These are phyloP conservation scores for Phytopythium kandeliae DNA, from an alignment of 352 stramenopile species.

Conservation along the genomic window DNA sequence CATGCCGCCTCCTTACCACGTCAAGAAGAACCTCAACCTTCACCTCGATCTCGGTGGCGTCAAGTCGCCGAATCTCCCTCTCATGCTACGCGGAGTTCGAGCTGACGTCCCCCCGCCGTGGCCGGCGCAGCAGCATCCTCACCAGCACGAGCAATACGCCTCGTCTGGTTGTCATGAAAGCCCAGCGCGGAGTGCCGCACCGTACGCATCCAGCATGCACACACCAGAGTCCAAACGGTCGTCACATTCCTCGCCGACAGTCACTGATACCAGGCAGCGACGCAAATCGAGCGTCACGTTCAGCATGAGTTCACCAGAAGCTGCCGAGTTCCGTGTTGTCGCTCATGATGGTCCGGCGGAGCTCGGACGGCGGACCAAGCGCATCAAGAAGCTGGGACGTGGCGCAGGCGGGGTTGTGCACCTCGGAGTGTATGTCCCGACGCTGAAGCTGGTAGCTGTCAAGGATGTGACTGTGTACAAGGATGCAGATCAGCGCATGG, in stretches of 20 bases:
- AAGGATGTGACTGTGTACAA: slow-evolving; percentile 86
- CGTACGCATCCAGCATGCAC: slow-evolving; percentile 6
- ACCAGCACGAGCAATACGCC: not conserved
- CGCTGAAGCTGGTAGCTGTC: slow-evolving; percentile 79
- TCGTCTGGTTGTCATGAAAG: no score
- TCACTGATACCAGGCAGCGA: slow-evolving; percentile 9
- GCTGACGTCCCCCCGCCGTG: not conserved
- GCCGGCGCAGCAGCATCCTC: not conserved
- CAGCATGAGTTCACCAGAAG: slow-evolving; percentile 54
- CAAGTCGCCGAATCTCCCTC: slow-evolving; percentile 22
- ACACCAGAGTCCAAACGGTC: slow-evolving; percentile 1
- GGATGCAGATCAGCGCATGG: slow-evolving; percentile 70
- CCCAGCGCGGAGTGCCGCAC: not conserved
- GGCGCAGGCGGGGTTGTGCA: slow-evolving; percentile 83
- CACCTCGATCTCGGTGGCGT: slow-evolving; percentile 42
- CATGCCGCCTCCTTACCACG: slow-evolving; percentile 10
- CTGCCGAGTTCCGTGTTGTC: slow-evolving; percentile 70
- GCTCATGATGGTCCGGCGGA: slow-evolving; percentile 62
- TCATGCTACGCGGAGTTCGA: slow-evolving; percentile 24
- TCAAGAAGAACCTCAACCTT: slow-evolving; percentile 50
- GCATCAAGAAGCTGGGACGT: slow-evolving; percentile 66
- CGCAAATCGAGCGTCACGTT: slow-evolving; percentile 53
- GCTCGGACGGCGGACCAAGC: slow-evolving; percentile 56
- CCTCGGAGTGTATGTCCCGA: slow-evolving; percentile 76
- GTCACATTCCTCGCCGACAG: not conserved